Percentiles rank a stretch among this genome's conserved stretches.
Evolutionary conservation across 1,284 basidiomycete genomes (phyloP).

Genomic region (Neolentinus lepideus): DNA sequence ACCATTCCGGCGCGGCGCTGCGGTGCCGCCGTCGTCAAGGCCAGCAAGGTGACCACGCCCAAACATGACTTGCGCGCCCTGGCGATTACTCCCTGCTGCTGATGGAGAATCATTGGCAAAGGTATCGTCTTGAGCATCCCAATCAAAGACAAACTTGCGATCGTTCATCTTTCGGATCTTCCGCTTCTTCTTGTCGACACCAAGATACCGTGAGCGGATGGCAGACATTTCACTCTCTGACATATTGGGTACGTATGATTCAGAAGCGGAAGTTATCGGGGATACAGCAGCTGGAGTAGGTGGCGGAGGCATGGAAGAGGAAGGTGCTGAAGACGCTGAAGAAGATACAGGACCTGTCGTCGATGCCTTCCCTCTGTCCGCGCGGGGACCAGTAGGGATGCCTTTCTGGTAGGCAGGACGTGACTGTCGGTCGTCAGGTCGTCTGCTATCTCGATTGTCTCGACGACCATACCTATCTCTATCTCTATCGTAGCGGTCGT

Average conservation of each 20-base stretch:
- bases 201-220: conserved; percentile 85
- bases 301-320: conserved; percentile 40
- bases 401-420: conserved; percentile 41
- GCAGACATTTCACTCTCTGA: conserved; percentile 69
- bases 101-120: conserved; percentile 61
- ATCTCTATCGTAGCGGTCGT: conserved; percentile 40
- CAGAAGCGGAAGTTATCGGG: conserved; percentile 23
- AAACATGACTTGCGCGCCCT: conserved; percentile 82
- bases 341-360: conserved; percentile 23
- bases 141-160: conserved; percentile 97
- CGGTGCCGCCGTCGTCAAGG: conserved; percentile 70
- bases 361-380: conserved; percentile 49
- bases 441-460: conserved; percentile 18
- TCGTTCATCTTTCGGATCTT: conserved; percentile 91
- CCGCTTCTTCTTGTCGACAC: conserved; percentile 87
- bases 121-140: conserved; percentile 93
- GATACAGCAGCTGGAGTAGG: conserved; percentile 26
- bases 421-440: conserved; percentile 26
- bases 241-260: conserved; percentile 61
- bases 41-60: conserved; percentile 79
- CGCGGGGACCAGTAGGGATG: conserved; percentile 79
- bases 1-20: conserved; percentile 21
- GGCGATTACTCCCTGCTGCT: conserved; percentile 57
- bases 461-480: conserved; percentile 25
- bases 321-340: conserved; percentile 23